These are phyloP conservation scores for Podaxis pistillaris DNA, from an alignment of 768 basidiomycete species.

Conservation along the genomic window DNA sequence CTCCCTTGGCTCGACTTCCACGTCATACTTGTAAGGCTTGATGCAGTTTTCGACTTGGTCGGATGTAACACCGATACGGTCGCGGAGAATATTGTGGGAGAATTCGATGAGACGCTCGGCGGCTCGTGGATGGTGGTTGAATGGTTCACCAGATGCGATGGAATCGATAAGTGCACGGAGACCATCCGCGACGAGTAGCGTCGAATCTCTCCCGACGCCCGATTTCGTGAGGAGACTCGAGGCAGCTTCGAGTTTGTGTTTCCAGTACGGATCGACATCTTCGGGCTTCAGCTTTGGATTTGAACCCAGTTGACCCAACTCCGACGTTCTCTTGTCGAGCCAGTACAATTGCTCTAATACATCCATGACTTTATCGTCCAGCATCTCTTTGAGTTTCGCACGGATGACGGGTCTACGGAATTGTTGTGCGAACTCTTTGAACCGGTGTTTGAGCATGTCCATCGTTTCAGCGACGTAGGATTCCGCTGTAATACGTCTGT, in stretches of 20 bases:
- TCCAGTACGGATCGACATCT: conserved; percentile 89
- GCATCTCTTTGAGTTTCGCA: conserved; percentile 83
- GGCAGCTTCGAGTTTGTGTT: conserved; percentile 94
- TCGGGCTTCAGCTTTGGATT: conserved; percentile 70
- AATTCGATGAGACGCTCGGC: conserved; percentile 90
- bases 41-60: conserved; percentile 99
- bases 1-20: conserved; percentile 90
- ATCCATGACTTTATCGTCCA: conserved; percentile 97
- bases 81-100: conserved; percentile 89
- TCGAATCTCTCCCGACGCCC: conserved; percentile 92
- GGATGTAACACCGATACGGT: conserved; percentile 90
- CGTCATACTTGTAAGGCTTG: conserved; percentile 98
- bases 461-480: conserved; percentile 98
- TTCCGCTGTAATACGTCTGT: conserved; percentile 90
- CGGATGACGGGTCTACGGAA: conserved; percentile 91
- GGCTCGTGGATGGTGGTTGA: conserved; percentile 85
- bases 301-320: conserved; percentile 67
- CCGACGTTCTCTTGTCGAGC: conserved; percentile 82
- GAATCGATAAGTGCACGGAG: conserved; percentile 86
- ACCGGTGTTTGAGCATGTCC: conserved; percentile 85
- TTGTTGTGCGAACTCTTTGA: conserved; percentile 80
- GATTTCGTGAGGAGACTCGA: conserved; percentile 92
- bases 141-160: conserved; percentile 86
- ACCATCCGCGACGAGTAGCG: conserved; percentile 92
- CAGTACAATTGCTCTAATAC: conserved; percentile 97